phyloP scores from a whole-genome alignment of 2,329 filamentous ascomycete genomes.

The Xylariaceae sp. region DNA sequence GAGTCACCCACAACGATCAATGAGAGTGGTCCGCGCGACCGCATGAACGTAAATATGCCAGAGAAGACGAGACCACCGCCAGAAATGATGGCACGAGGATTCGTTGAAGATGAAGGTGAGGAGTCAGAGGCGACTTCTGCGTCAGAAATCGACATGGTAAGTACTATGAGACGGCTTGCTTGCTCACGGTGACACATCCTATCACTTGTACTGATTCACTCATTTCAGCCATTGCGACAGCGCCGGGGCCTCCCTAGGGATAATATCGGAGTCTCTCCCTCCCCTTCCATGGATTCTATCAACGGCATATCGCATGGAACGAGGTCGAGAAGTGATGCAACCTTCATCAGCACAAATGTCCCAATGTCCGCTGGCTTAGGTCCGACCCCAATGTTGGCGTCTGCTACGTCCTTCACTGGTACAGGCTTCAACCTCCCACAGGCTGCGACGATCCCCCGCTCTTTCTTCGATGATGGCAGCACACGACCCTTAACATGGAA shows the following conservation, averaged over 20 bases:
- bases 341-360: conserved; percentile 39
- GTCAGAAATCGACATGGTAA: conserved; percentile 69
- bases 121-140: conserved; percentile 82
- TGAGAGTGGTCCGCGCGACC: conserved; percentile 82
- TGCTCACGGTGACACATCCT: no score
- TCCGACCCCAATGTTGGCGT: conserved; percentile 48
- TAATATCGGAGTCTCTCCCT: conserved; percentile 65
- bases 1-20: conserved; percentile 78
- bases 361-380: conserved; percentile 30
- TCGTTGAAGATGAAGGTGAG: conserved; percentile 80
- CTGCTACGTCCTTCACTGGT: conserved; percentile 59
- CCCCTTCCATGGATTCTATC: conserved; percentile 88
- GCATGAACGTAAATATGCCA: conserved; percentile 82
- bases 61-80: conserved; percentile 86
- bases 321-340: conserved; percentile 53
- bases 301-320: conserved; percentile 61
- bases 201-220: conserved; percentile 15
- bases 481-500: conserved; percentile 83
- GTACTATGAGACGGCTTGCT: background rate
- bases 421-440: conserved; percentile 53
- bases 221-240: conserved; percentile 46
- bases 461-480: conserved; percentile 87
- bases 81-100: conserved; percentile 84
- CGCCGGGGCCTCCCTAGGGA: conserved; percentile 62
- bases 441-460: conserved; percentile 63